phyloP scores from a whole-genome alignment of 2,329 filamentous ascomycete species.

The Xylaria sp. region DNA sequence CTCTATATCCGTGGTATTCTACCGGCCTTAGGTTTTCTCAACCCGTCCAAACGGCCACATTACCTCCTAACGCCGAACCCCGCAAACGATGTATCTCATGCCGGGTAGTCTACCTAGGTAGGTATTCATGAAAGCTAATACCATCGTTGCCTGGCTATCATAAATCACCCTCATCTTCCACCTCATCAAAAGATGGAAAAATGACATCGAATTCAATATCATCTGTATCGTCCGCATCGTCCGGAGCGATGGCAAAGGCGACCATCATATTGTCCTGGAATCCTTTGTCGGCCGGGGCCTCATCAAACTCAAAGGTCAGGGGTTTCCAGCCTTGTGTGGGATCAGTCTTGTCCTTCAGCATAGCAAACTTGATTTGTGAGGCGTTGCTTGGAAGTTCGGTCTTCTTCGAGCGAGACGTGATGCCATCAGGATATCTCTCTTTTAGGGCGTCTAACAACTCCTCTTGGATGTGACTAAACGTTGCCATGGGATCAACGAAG shows the following conservation, averaged over 20 bases:
- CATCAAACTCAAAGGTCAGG: conserved; percentile 46
- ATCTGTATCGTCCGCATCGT: conserved; percentile 46
- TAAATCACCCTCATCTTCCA: conserved; percentile 2
- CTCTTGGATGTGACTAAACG: conserved; percentile 62
- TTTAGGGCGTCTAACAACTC: conserved; percentile 64
- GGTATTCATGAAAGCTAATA: background rate
- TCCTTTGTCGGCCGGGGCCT: conserved; percentile 50
- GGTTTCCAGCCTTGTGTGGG: conserved; percentile 56
- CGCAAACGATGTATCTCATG: background rate
- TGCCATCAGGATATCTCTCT: conserved; percentile 61
- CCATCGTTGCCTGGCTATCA: background rate
- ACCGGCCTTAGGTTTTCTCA: too few species aligned
- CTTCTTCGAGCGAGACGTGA: conserved; percentile 47
- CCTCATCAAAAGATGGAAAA: conserved; percentile 44
- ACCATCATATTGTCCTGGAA: conserved; percentile 55
- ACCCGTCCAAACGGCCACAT: too few species aligned
- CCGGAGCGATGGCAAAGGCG: conserved; percentile 54
- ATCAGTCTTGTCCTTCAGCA: conserved; percentile 53
- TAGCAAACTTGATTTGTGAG: conserved; percentile 53
- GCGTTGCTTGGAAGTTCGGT: conserved; percentile 49
- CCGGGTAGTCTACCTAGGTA: too few species aligned
- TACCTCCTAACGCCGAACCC: background rate
- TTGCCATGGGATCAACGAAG: conserved; percentile 62
- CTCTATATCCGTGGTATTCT: too few species aligned
- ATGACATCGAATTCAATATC: conserved; percentile 53